Evolutionary conservation across 164 flowering plant species (phyloP), one percentile per base, ranked within the genome.

Genomic region (Liquidambar formosana): DNA sequence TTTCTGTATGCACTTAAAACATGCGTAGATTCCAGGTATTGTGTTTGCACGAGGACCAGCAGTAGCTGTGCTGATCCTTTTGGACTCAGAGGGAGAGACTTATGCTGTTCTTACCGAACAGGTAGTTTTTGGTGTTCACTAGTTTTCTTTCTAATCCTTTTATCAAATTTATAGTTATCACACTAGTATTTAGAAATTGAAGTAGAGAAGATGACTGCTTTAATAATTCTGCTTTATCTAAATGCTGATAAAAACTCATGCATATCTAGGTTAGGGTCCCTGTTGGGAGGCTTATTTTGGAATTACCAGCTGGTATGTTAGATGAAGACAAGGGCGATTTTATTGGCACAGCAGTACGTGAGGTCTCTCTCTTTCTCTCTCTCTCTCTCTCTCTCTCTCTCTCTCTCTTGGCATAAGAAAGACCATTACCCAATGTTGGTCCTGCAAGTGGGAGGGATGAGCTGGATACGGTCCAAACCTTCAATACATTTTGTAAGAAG

Each of bases 271-370:
- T 75, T 71, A 85, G 99, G 76, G 96, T 94, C 64, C 97, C 99
- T 69, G 86, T 88, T 65, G 97, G 99, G 45, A 87, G 80, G 82
- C 73, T 78, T 73, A 79, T 91, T 12, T 78, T 94, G 81, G 99
- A 94, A 73, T 80, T 94, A 78, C 99, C 99, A 64, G 99, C 99
- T 80, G 99, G 99, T 76, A 94, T 94, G 99, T 75, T 94, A 82
- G 97, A 94, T 73, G 95, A 89, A 79, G 93, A 90, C 78, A 80
- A 85, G 62, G 95, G 94, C 58, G 97, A 90, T 78, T 81, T 94
- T 71, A 74, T 87, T 70, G 99, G 99, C 56, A 92, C 97, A 41
- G 99, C 99, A 59, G 88, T 86, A 71, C 96, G 96, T 15, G 99
- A 94, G 95, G 97, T 94, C 67, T 77, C 47, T 73, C 54, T 80